Conservation (phyloP, 2,329 filamentous ascomycete genomes). For the Cladosporium colombiae region DNA sequence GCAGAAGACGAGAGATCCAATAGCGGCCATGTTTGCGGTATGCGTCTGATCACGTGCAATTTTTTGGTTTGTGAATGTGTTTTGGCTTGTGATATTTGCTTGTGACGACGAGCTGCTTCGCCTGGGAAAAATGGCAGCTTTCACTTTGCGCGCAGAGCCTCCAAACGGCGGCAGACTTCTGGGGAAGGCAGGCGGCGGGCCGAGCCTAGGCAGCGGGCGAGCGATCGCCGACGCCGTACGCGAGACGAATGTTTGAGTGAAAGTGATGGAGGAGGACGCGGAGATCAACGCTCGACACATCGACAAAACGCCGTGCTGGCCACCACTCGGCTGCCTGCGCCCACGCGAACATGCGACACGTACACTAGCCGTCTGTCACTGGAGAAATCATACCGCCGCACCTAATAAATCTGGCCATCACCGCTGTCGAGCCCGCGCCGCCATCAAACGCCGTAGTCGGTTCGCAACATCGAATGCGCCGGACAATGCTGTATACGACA, state of each 20-base stretch:
- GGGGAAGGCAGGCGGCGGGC: constrained; percentile 6
- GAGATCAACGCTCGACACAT: constrained; percentile 11
- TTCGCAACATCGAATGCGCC: constrained; percentile 16
- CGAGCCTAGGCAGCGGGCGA: not conserved
- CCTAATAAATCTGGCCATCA: not conserved
- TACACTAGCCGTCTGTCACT: not conserved
- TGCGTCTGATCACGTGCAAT: not conserved
- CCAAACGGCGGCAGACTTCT: not conserved
- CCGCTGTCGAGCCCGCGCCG: not conserved
- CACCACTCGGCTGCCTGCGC: constrained; percentile 2
- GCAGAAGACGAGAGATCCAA: constrained; percentile 91
- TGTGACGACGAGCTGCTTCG: not conserved
- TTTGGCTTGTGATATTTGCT: not conserved
- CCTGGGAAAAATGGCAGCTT: not conserved
- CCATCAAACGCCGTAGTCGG: not conserved
- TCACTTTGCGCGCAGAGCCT: constrained; percentile 2
- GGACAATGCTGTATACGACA: constrained; percentile 15
- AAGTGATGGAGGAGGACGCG: constrained; percentile 7
- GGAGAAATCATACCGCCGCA: not conserved
- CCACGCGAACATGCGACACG: constrained; percentile 8
- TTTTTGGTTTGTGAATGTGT: not conserved
- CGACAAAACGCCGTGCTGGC: constrained; percentile 17
- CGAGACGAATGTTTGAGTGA: constrained; percentile 2
- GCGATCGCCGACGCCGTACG: not conserved
- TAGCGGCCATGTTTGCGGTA: constrained; percentile 69